A percentile compares a stretch with the other conserved stretches of the same genome.
Evolutionary conservation across 352 stramenopile species (phyloP).

Genomic region (Globisporangium carolinianum): DNA sequence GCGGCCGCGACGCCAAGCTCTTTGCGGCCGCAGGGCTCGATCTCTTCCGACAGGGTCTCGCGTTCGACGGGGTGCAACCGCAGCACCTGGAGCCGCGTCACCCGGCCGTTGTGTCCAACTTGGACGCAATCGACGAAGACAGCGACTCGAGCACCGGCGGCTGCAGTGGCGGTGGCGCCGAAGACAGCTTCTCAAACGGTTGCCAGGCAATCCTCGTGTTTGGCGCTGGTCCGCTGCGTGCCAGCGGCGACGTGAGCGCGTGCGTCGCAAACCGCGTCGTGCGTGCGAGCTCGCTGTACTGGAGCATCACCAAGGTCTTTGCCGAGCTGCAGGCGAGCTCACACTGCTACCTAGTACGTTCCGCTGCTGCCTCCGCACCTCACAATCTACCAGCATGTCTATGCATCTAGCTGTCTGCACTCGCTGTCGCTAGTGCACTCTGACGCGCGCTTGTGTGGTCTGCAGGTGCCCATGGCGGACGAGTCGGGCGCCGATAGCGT

Average conservation of each 20-base stretch:
- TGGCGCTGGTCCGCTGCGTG: conserved; percentile 24
- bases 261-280: conserved; percentile 27
- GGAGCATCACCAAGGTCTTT: conserved; percentile 32
- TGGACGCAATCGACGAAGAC: conserved; percentile 49
- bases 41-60: conserved; percentile 54
- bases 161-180: background rate
- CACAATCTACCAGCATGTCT: no score
- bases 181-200: conserved; percentile 2
- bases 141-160: conserved; percentile 10
- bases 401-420: no score
- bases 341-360: conserved; percentile 36
- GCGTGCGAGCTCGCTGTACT: conserved; percentile 46
- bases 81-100: conserved; percentile 26
- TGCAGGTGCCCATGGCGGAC: conserved; percentile 27
- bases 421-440: no score
- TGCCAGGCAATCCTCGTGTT: conserved; percentile 50
- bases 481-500: conserved; percentile 32
- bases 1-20: conserved; percentile 14
- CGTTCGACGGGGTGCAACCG: conserved; percentile 39
- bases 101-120: conserved; percentile 39
- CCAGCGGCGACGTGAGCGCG: conserved; percentile 20
- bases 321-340: conserved; percentile 26
- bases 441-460: conserved; percentile 2
- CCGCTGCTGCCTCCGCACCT: background rate
- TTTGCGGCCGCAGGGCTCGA: conserved; percentile 50